Evolutionary conservation across 306 rosid genomes (phyloP), one percentile per base, ranked within the genome.

Genomic region (Sesbania bispinosa): DNA sequence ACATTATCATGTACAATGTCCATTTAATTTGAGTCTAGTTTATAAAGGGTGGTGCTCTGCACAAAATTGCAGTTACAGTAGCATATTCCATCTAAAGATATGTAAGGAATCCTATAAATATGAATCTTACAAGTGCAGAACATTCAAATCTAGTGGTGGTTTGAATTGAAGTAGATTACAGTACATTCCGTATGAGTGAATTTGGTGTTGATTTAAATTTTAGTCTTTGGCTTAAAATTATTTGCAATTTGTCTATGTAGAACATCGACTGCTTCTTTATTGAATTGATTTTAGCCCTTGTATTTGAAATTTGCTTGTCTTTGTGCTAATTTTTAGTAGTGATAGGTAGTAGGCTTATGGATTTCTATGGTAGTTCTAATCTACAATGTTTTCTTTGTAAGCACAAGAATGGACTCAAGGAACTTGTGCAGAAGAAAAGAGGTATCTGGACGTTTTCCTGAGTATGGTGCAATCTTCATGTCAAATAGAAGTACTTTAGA

Each of bases 391-490:
- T n/a, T 62, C 60, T 51, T 51, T 59, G 43, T 38, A 19, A 69
- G 64, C 53, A 23, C 16, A 39, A 35, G 42, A 14, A 78, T 75
- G 85, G 39, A 42, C 50, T 52, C 26, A 1, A 47, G 30, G 71
- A 67, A 53, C 14, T 55, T 66, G 47, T 10, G 13, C 3, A 30
- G 8, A 6, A 67, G 20, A 14, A 67, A 30, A 50, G 16, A 41
- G 46, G 15, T 41, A 46, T 9, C 69, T 5, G 85, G 87, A 26
- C 2, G 0, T 27, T 42, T 69, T 66, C 86, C 92, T 0, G 74
- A 61, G 32, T 65, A 1, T 47, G 92, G 89, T 15, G 88, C 88
- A 2, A 85, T 87, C 33, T 87, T 87, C 83, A 82, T 85, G 85
- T 76, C 92, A 2, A 87, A 80, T 42, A 67, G 53, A 20, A 59